phyloP scores from a whole-genome alignment of 2,329 filamentous ascomycete genomes.

The Fusarium sp. region DNA sequence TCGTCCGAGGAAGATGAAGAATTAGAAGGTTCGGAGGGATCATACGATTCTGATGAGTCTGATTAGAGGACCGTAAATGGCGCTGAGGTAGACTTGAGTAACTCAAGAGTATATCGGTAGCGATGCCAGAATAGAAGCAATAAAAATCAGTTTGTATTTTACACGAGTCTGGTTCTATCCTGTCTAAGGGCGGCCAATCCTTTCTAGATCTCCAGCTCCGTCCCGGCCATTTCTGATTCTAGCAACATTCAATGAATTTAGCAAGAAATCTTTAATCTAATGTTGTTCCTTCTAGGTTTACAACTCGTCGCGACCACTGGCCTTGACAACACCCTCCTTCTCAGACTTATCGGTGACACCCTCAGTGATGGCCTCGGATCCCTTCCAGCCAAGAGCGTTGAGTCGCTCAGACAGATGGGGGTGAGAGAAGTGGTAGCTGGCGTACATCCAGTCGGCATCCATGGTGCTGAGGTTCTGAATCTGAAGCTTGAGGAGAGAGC shows the following conservation, averaged over 20 bases:
- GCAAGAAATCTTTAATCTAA: slow-evolving; percentile 6
- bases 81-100: slow-evolving; percentile 24
- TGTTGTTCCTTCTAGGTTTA: slow-evolving; percentile 52
- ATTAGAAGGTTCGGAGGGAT: slow-evolving; percentile 46
- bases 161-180: slow-evolving; percentile 36
- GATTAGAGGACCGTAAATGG: slow-evolving; percentile 38
- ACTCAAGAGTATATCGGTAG: slow-evolving; percentile 32
- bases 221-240: slow-evolving; percentile 16
- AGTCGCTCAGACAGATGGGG: slow-evolving; percentile 94
- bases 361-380: slow-evolving; percentile 60
- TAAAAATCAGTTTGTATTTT: slow-evolving; percentile 28
- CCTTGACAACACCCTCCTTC: slow-evolving; percentile 66
- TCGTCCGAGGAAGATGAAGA: slow-evolving; percentile 61
- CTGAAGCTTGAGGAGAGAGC: slow-evolving; percentile 94
- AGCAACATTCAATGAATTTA: neutral
- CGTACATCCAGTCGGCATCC: slow-evolving; percentile 99
- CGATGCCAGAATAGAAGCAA: slow-evolving; percentile 34
- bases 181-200: slow-evolving; percentile 11
- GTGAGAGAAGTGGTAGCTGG: slow-evolving; percentile 98
- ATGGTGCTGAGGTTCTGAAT: slow-evolving; percentile 98
- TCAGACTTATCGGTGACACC: slow-evolving; percentile 54
- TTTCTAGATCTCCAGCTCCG: slow-evolving; percentile 20
- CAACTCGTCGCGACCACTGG: slow-evolving; percentile 79
- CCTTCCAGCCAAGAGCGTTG: slow-evolving; percentile 88
- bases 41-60: slow-evolving; percentile 46